Percentiles rank a stretch among this genome's conserved stretches.
phyloP scores from a whole-genome alignment of 2,329 filamentous ascomycete genomes.

The Venturia carpophila region DNA sequence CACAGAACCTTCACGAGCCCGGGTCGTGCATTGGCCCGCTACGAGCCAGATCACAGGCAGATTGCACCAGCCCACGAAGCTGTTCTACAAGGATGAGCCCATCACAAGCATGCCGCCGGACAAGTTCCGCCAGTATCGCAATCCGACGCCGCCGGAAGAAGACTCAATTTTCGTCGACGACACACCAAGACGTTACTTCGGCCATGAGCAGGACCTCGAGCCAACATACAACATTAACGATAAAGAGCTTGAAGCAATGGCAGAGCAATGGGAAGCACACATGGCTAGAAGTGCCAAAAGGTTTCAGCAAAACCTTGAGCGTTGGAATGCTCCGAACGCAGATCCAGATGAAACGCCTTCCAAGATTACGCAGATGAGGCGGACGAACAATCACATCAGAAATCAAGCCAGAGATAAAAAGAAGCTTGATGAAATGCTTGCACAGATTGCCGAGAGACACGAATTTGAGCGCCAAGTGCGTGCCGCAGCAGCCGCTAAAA shows the following conservation, averaged over 20 bases:
- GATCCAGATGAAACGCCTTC: not conserved
- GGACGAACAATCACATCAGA: not conserved
- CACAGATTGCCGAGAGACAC: not conserved
- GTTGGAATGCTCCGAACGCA: not conserved
- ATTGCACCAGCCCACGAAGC: constrained; percentile 11
- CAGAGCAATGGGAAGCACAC: not conserved
- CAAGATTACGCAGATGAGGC: not conserved
- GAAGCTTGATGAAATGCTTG: not conserved
- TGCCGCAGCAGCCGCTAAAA: constrained; percentile 3
- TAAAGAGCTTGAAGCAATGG: not conserved
- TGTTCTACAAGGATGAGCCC: not conserved
- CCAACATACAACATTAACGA: not conserved
- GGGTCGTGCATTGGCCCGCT: constrained; percentile 3
- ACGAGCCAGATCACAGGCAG: constrained; percentile 4
- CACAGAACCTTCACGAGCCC: not conserved
- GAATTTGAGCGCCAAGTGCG: not conserved
- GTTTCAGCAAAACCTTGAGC: not conserved
- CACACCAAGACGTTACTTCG: constrained; percentile 6
- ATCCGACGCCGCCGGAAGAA: not conserved
- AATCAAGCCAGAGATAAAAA: not conserved
- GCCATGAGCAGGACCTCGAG: constrained; percentile 10
- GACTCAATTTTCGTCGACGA: not conserved
- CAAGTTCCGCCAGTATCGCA: constrained; percentile 5
- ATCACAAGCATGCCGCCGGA: not conserved
- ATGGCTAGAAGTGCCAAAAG: not conserved